Conservation (phyloP, 2,329 filamentous ascomycete genomes). For the Aspergillus felis region DNA sequence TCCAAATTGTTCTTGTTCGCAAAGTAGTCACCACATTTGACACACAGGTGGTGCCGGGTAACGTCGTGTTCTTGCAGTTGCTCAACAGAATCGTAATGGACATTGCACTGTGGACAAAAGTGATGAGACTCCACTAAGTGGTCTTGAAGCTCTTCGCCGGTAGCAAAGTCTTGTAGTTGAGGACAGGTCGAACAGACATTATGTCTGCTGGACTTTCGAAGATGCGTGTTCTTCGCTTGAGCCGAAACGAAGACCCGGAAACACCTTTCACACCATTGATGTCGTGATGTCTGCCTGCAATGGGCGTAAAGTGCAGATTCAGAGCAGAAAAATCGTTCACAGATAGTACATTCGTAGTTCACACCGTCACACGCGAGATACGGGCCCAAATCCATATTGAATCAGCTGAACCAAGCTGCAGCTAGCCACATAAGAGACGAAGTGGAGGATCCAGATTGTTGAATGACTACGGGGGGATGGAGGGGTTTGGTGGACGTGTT, state of each 20-base stretch:
- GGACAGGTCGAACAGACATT: slow-evolving; percentile 11
- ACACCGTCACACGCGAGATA: neutral
- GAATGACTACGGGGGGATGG: no score
- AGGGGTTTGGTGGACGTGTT: no score
- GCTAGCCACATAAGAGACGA: no score
- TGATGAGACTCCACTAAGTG: slow-evolving; percentile 9
- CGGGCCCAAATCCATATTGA: neutral
- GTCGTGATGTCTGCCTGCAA: slow-evolving; percentile 6
- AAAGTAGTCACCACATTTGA: no score
- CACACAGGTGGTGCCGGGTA: no score
- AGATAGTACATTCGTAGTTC: neutral
- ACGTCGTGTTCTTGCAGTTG: no score
- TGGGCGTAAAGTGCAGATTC: slow-evolving; percentile 5
- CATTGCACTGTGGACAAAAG: slow-evolving; percentile 7
- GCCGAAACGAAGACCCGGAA: slow-evolving; percentile 8
- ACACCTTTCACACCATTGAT: slow-evolving; percentile 13
- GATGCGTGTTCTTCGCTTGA: slow-evolving; percentile 8
- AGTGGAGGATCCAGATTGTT: no score
- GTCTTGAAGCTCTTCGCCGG: slow-evolving; percentile 9
- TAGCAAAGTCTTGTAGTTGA: slow-evolving; percentile 9
- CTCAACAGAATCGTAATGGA: no score
- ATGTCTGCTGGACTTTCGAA: slow-evolving; percentile 9
- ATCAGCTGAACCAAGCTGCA: no score
- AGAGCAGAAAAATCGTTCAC: neutral
- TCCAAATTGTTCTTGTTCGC: no score